Percentiles rank a stretch among this genome's conserved stretches.
Evolutionary conservation across 495 filamentous ascomycete species (phyloP).

Genomic region (Aspergillus nidulans): DNA sequence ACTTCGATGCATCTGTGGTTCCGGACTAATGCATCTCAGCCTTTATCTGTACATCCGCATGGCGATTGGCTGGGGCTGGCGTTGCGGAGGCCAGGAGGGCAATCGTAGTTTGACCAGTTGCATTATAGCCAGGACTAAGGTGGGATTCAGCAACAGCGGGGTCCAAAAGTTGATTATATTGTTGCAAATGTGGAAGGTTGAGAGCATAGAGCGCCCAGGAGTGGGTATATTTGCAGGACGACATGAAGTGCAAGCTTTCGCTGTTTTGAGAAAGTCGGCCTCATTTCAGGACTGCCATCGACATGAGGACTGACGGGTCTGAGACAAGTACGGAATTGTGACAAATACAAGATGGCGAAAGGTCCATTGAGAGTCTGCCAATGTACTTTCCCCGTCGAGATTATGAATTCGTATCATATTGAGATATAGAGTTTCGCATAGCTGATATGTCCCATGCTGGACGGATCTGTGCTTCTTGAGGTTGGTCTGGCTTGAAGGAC

Average conservation of each 20-base stretch:
- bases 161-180: not conserved
- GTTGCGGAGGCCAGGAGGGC: not conserved
- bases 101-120: not conserved
- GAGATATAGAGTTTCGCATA: not conserved
- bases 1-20: slow-evolving; percentile 16
- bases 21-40: slow-evolving; percentile 20
- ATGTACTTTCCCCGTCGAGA: not conserved
- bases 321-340: not conserved
- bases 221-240: no score
- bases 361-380: not conserved
- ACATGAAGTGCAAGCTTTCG: not conserved
- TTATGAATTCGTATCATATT: not conserved
- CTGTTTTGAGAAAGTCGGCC: not conserved
- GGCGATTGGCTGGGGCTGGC: not conserved
- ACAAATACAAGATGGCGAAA: not conserved
- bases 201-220: no score
- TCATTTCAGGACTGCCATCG: not conserved
- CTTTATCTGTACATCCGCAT: not conserved
- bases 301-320: not conserved
- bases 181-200: not conserved
- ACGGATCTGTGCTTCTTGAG: not conserved
- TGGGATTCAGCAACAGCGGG: not conserved
- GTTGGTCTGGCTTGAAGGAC: not conserved
- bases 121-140: not conserved
- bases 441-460: not conserved